Evolutionary conservation across 2,329 filamentous ascomycete species (phyloP).

Genomic region (Lasiodiplodia sp.): DNA sequence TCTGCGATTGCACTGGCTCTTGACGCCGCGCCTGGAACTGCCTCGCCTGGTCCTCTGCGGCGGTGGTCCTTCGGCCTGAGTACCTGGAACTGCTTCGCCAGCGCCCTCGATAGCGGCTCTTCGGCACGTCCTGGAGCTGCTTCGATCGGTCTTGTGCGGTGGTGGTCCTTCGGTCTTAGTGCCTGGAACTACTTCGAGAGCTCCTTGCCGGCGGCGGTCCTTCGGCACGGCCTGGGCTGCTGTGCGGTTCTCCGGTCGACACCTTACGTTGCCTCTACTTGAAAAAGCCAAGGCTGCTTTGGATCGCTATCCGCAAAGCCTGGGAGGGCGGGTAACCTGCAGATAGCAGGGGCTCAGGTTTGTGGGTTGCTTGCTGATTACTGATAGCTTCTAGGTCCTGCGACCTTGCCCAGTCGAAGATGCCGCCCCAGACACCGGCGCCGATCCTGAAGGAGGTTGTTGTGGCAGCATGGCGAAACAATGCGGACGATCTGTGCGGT

Average conservation of each 20-base stretch:
- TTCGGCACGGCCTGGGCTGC: neutral
- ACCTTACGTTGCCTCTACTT: neutral
- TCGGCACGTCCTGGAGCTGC: slow-evolving; percentile 14
- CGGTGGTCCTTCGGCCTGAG: slow-evolving; percentile 9
- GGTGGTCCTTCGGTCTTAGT: neutral
- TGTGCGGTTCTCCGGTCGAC: neutral
- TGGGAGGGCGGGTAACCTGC: slow-evolving; percentile 26
- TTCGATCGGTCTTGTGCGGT: neutral
- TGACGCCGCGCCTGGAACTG: slow-evolving; percentile 11
- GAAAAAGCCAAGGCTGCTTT: slow-evolving; percentile 19
- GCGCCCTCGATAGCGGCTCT: neutral
- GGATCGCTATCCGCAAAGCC: slow-evolving; percentile 16
- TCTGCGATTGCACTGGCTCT: neutral
- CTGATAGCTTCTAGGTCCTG: neutral
- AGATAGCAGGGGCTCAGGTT: slow-evolving; percentile 8
- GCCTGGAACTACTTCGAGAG: slow-evolving; percentile 3
- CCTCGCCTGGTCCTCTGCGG: slow-evolving; percentile 1
- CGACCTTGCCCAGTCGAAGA: neutral
- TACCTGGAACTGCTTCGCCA: slow-evolving; percentile 14
- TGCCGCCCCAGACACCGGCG: neutral
- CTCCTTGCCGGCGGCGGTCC: slow-evolving; percentile 8
- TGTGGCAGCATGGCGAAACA: slow-evolving; percentile 7
- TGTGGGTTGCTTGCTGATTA: slow-evolving; percentile 1
- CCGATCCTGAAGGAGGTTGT: slow-evolving; percentile 1
- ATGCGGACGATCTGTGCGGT: neutral